Evolutionary conservation across 371 early-diverging fungal genomes (phyloP), one percentile per base, ranked within the genome.

Genomic region (Lichtheimia ornata): DNA sequence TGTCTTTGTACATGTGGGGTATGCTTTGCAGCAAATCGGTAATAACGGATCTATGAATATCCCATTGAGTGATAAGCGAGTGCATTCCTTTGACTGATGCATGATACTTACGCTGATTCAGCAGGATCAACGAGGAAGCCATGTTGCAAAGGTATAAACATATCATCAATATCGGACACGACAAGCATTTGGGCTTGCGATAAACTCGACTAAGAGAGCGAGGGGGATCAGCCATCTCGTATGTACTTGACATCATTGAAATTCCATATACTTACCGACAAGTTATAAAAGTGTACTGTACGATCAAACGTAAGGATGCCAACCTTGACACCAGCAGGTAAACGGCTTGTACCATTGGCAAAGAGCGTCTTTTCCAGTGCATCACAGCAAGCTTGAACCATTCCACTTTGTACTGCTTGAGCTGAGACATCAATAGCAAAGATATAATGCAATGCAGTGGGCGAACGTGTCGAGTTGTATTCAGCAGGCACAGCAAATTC

Each of bases 381-480:
- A 42, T 89, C 84, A 17, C 91, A 90, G n/a, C 83, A 80, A 43
- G 82, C 71, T 14, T 74, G 70, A 4, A 95, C 71, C 84, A 95
- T 83, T 14, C 97, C 97, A 58, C 83, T 91, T 65, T 91, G 91
- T 40, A 96, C 78, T 1, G 97, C 75, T 58, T 83, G 87, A 79
- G 87, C 91, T 0, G 96, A 93, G 15, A 97, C 96, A 75, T 99
- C 99, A 53, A 99, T 88, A 6, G 94, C 96, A 89, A 99, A 96
- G 30, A 98, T 84, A 70, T 88, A 93, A 15, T 85, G 86, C 0
- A 88, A 79, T 5, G 97, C 89, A 24, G 68, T 70, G 0, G 97
- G 91, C 3, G 80, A 64, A 41, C 91, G 84, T 9, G 77, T 68
- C 56, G 85, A 84, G 66, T 81, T 71, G 61, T 87, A 89, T 45